Percentiles rank a stretch among this genome's conserved stretches.
Evolutionary conservation across 2,329 filamentous ascomycete species (phyloP).

Genomic region (Epichloe hybrida): DNA sequence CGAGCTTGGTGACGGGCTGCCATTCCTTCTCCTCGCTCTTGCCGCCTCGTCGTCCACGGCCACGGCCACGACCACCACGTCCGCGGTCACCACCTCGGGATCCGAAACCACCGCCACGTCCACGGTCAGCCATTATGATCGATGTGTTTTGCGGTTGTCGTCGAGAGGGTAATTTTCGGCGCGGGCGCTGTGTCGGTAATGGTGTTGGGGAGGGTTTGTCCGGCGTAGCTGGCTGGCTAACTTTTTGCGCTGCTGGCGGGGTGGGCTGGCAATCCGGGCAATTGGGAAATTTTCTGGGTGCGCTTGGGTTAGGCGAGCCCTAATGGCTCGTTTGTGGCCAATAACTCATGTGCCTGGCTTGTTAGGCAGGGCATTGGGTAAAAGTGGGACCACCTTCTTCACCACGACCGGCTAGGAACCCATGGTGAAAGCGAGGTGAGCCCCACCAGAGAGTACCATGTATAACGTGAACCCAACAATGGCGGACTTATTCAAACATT

Average conservation of each 20-base stretch:
- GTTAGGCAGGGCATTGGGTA: too few relatives aligned
- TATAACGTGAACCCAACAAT: too few relatives aligned
- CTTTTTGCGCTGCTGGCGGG: constrained; percentile 15
- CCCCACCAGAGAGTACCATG: too few relatives aligned
- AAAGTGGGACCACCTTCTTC: constrained; percentile 4
- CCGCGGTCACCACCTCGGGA: constrained; percentile 62
- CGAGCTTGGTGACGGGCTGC: constrained; percentile 99
- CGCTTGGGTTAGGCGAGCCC: constrained; percentile 20
- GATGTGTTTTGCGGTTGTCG: constrained; percentile 18
- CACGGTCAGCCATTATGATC: constrained; percentile 63
- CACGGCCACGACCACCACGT: constrained; percentile 66
- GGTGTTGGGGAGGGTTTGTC: constrained; percentile 3
- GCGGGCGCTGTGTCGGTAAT: constrained; percentile 7
- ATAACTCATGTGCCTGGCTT: constrained; percentile 9
- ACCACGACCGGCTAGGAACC: too few relatives aligned
- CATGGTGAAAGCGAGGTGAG: too few relatives aligned
- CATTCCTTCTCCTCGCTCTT: constrained; percentile 96
- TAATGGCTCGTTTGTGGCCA: constrained; percentile 13
- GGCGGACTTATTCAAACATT: too few relatives aligned
- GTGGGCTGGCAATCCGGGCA: constrained; percentile 5
- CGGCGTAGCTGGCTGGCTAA: constrained; percentile 5
- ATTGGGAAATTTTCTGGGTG: constrained; percentile 10
- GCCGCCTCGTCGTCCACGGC: constrained; percentile 73
- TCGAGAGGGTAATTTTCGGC: constrained; percentile 8
- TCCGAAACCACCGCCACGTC: constrained; percentile 55